Base-by-base conservation (phyloP, 208 protist genomes). In the Phytomonas sp. region DNA sequence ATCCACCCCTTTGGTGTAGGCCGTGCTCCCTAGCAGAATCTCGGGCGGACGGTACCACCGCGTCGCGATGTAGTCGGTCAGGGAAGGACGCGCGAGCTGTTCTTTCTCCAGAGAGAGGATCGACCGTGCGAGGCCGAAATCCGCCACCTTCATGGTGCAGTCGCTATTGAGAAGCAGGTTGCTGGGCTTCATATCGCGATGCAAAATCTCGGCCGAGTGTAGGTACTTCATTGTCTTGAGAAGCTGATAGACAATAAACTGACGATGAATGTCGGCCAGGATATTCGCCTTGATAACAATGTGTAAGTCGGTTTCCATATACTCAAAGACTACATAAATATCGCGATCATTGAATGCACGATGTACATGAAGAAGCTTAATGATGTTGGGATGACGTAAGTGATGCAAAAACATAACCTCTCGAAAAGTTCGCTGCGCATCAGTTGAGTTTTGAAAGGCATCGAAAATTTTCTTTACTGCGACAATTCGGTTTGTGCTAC, bases 1-100 rank as follows among this genome's bases (percentile, higher is more conserved):
- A 71, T 99, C 98, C 30, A 99, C 96, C 36, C 93, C 94, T 64
- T 98, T 96, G 11, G 94, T 98, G 84, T 99, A 99, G 29, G 84
- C 86, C 52, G 87, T 98, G 10, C 87, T 97, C 45, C 97, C 97
- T 0, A 99, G 80, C 8, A 99, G 83, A 74, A 99, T 98, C 77
- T 99, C 98, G 0, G 98, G 98, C 23, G 98, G 97, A 5, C 98
- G 89, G 75, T 99, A 99, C 98, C 98, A 99, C n/a, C 98, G 79
- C 6, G 93, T 97, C 45, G 93, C 92, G 73, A 98, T 95, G 80
- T 98, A 98, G 72, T 98, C 96, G 26, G 97, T 98, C 29, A 98
- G 84, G 63, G 93, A 84, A 0, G 91, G 88, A 10, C 89, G 82
- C 31, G 84, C 83, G 61, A 81, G 86, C 65, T 97, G 86, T 63